Conservation (phyloP, 2,329 filamentous ascomycete species). For the Bipolaris cookei region DNA sequence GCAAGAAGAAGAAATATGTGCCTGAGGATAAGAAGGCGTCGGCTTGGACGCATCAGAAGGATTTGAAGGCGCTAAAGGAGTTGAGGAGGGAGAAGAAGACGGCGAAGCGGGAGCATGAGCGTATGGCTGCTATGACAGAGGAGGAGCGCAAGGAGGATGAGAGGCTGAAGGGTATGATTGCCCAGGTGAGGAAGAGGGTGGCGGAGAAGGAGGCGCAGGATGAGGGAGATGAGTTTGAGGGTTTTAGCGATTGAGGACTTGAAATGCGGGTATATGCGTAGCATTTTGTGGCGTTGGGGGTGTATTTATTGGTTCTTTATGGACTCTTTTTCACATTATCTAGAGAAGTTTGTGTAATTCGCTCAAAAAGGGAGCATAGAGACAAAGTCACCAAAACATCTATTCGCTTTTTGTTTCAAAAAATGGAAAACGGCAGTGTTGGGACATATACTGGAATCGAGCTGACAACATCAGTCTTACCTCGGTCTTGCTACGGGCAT, state of each 20-base stretch:
- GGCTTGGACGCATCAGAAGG: conserved; percentile 49
- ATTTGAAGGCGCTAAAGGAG: conserved; percentile 41
- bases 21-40: conserved; percentile 37
- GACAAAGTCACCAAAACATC: background rate
- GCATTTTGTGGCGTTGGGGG: too few relatives aligned
- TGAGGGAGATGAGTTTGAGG: conserved; percentile 42
- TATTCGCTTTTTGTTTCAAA: background rate
- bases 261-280: too few relatives aligned
- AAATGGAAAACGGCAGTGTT: background rate
- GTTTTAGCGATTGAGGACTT: conserved; percentile 40
- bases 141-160: conserved; percentile 46
- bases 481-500: too few relatives aligned
- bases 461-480: too few relatives aligned
- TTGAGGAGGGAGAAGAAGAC: conserved; percentile 44
- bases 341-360: too few relatives aligned
- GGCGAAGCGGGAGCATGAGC: conserved; percentile 40
- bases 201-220: conserved; percentile 33
- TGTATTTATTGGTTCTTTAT: too few relatives aligned
- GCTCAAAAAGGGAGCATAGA: background rate
- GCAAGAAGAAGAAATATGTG: conserved; percentile 38
- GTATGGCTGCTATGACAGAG: conserved; percentile 32
- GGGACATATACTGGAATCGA: too few relatives aligned
- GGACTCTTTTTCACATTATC: too few relatives aligned
- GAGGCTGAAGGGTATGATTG: conserved; percentile 41
- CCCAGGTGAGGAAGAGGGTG: conserved; percentile 36